These are phyloP conservation scores for Ophiognomonia clavigignenti-juglandacearum DNA, from an alignment of 2,329 filamentous ascomycete species.

Conservation along the genomic window DNA sequence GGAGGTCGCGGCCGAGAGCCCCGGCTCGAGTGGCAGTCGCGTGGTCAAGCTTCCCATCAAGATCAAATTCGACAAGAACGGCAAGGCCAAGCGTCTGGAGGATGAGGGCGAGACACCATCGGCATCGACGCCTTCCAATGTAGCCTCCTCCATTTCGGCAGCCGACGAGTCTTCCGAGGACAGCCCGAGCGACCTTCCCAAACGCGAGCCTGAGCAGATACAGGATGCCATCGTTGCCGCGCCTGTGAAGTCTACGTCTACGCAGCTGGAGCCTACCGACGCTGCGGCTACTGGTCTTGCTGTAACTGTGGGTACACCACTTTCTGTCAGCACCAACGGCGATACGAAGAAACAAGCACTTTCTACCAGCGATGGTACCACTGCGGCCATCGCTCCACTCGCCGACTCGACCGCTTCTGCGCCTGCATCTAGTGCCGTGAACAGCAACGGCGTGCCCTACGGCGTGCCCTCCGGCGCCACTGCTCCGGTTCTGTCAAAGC, in stretches of 20 bases:
- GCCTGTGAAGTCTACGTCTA: slow-evolving; percentile 5
- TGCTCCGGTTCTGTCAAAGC: neutral
- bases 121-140: slow-evolving; percentile 13
- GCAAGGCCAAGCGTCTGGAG: slow-evolving; percentile 27
- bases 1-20: slow-evolving; percentile 30
- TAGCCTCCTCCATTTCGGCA: slow-evolving; percentile 4
- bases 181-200: slow-evolving; percentile 9
- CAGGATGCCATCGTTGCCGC: slow-evolving; percentile 15
- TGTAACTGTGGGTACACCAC: neutral
- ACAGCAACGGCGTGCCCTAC: neutral
- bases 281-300: neutral
- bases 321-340: neutral
- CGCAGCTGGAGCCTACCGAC: neutral
- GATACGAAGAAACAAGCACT: too few relatives aligned
- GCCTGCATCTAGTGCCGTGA: neutral
- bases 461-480: neutral
- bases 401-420: neutral
- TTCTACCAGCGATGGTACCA: neutral
- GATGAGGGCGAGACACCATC: slow-evolving; percentile 25
- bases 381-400: neutral
- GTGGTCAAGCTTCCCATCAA: slow-evolving; percentile 68
- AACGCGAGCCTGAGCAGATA: slow-evolving; percentile 10
- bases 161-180: slow-evolving; percentile 7
- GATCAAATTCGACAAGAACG: slow-evolving; percentile 32
- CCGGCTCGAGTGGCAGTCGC: slow-evolving; percentile 47